A percentile compares a stretch with the other conserved stretches of the same genome.
Conservation (phyloP, 1,139 yeast species). For the Kurtzmaniella quercitrusa region DNA sequence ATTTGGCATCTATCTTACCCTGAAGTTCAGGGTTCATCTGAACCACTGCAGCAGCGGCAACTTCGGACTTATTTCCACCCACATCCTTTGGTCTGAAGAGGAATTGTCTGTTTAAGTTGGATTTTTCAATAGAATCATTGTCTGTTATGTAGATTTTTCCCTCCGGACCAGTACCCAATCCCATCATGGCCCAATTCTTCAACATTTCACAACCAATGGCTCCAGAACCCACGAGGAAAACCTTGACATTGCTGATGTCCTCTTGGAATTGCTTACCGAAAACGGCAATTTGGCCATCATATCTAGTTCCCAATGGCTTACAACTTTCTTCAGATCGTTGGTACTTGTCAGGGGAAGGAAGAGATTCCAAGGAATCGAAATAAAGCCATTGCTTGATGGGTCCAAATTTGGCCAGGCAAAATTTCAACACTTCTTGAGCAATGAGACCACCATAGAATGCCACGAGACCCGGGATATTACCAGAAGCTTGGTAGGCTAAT, state of each 20-base stretch:
- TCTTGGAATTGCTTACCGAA: slow-evolving; percentile 80
- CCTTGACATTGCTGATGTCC: slow-evolving; percentile 67
- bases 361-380: slow-evolving; percentile 89
- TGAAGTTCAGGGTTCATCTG: slow-evolving; percentile 79
- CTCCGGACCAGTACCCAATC: slow-evolving; percentile 85
- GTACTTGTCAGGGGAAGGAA: slow-evolving; percentile 57
- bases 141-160: slow-evolving; percentile 88
- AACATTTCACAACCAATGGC: slow-evolving; percentile 99
- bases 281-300: slow-evolving; percentile 91
- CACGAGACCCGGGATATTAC: slow-evolving; percentile 86
- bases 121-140: slow-evolving; percentile 91
- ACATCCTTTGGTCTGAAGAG: slow-evolving; percentile 93
- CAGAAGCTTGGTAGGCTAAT: slow-evolving; percentile 79
- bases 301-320: slow-evolving; percentile 73
- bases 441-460: slow-evolving; percentile 93
- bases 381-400: slow-evolving; percentile 91
- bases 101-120: slow-evolving; percentile 93
- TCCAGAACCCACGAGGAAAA: slow-evolving; percentile 94
- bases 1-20: slow-evolving; percentile 71
- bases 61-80: slow-evolving; percentile 85
- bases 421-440: slow-evolving; percentile 95
- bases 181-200: slow-evolving; percentile 97
- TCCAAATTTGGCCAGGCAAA: slow-evolving; percentile 87
- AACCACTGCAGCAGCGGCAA: slow-evolving; percentile 80
- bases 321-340: slow-evolving; percentile 70